Percentiles rank a stretch among this genome's conserved stretches.
phyloP scores from a whole-genome alignment of 2,329 filamentous ascomycete genomes.

The Epichloe amarillans region DNA sequence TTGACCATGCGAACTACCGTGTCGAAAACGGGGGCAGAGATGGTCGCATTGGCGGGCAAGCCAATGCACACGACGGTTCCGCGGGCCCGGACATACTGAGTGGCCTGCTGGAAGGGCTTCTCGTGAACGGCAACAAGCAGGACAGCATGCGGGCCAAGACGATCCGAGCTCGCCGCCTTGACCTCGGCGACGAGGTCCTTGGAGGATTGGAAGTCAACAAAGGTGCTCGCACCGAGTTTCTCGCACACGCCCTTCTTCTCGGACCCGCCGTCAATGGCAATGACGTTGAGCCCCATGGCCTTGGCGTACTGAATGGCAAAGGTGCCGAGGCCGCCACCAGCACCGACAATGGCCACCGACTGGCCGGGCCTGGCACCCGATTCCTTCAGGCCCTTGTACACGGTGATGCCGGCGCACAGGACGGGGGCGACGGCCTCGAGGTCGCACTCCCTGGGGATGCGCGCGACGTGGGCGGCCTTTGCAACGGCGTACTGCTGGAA shows the following conservation, averaged over 20 bases:
- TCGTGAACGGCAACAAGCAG: constrained; percentile 76
- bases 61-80: constrained; percentile 83
- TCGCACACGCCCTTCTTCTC: constrained; percentile 65
- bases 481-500: constrained; percentile 90
- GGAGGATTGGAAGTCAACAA: constrained; percentile 66
- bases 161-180: constrained; percentile 65
- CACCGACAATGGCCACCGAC: constrained; percentile 72
- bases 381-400: constrained; percentile 87
- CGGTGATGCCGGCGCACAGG: constrained; percentile 74
- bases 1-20: constrained; percentile 80
- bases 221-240: constrained; percentile 56
- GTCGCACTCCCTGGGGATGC: constrained; percentile 63
- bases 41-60: constrained; percentile 64
- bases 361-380: constrained; percentile 62
- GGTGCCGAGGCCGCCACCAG: constrained; percentile 69
- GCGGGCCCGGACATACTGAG: constrained; percentile 70
- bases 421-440: constrained; percentile 70
- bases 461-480: constrained; percentile 74
- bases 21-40: constrained; percentile 78
- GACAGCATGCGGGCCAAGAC: constrained; percentile 75
- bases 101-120: constrained; percentile 91
- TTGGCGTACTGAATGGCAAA: constrained; percentile 77
- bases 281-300: constrained; percentile 71
- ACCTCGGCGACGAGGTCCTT: constrained; percentile 75
- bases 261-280: constrained; percentile 72